Conservation (phyloP, 1,284 basidiomycete genomes). For the Ganoderma lucidum region DNA sequence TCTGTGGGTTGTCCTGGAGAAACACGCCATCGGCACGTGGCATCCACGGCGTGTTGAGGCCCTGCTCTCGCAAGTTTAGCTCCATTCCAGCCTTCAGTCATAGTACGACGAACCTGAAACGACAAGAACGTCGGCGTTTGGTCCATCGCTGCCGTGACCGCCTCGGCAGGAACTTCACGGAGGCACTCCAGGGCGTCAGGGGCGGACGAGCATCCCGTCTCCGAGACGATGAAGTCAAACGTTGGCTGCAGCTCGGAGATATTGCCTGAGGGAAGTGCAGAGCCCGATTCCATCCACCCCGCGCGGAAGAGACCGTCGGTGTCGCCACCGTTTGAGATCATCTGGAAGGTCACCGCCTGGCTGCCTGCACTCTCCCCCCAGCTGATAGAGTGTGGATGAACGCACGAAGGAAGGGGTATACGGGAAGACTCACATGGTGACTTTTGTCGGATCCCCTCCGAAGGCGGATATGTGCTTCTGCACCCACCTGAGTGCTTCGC, state of each 20-base stretch:
- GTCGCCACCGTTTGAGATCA: conserved; percentile 44
- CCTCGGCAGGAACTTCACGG: conserved; percentile 42
- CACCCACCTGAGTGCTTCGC: conserved; percentile 63
- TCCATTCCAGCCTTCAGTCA: no score
- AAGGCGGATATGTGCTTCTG: conserved; percentile 51
- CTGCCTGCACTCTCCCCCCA: conserved; percentile 55
- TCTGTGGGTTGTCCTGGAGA: conserved; percentile 37
- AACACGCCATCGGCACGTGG: conserved; percentile 50
- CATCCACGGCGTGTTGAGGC: conserved; percentile 40
- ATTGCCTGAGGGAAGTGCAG: conserved; percentile 42
- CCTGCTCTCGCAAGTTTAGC: neutral
- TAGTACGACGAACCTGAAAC: conserved; percentile 4
- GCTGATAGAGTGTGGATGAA: conserved; percentile 36
- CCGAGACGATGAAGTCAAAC: conserved; percentile 45
- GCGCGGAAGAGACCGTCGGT: conserved; percentile 46
- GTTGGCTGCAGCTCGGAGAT: conserved; percentile 42
- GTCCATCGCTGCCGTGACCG: conserved; percentile 43
- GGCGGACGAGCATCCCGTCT: conserved; percentile 42
- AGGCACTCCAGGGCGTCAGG: conserved; percentile 52
- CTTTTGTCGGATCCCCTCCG: conserved; percentile 50
- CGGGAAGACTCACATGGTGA: conserved; percentile 38
- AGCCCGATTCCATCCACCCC: conserved; percentile 49
- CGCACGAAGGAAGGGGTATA: no score
- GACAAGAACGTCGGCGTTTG: conserved; percentile 21
- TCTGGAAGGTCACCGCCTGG: conserved; percentile 44